Evolutionary conservation across 768 basidiomycete genomes (phyloP), one percentile per base, ranked within the genome.

Genomic region (Sporobolomyces roseus): DNA sequence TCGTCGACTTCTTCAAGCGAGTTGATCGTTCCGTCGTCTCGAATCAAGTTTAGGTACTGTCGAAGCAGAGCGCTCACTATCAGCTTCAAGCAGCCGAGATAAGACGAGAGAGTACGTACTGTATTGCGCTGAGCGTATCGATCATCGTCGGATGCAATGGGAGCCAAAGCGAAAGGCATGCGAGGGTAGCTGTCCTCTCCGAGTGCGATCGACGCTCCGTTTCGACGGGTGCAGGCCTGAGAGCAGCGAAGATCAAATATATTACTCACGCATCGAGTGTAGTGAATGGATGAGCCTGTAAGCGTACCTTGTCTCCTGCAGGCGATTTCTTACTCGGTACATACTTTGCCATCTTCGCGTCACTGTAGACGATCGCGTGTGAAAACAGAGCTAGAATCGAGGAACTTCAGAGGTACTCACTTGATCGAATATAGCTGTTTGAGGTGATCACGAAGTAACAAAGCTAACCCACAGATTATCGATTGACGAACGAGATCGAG

Each of bases 281-380:
- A n/a, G n/a, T n/a, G n/a, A n/a, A n/a, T n/a, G n/a, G n/a, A n/a
- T n/a, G n/a, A n/a, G n/a, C n/a, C n/a, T n/a, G n/a, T n/a, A n/a
- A n/a, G n/a, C n/a, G n/a, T n/a, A 71, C 83, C 75, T 87, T 89
- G 78, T 99, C 94, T 1, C 93, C 93, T 4, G 88, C 78, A 0
- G 90, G 85, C 61, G 86, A 90, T 80, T 97, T 97, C 83, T 97
- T 98, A 25, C 88, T 88, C 7, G 86, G 79, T 6, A 86, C 83
- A 76, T 89, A 96, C 79, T 93, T 97, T 52, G 83, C 82, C 72
- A 92, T 92, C 89, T 96, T 98, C 50, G 93, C 96, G 65, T 73
- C 71, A 21, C 70, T 71, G 45, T 46, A 9, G 21, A 29, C 8
- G 16, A 17, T 23, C 49, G 12, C 10, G 10, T 4, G 25, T 27